phyloP scores from a whole-genome alignment of 2,329 filamentous ascomycete genomes.

The Lasiodiplodia theobromae region DNA sequence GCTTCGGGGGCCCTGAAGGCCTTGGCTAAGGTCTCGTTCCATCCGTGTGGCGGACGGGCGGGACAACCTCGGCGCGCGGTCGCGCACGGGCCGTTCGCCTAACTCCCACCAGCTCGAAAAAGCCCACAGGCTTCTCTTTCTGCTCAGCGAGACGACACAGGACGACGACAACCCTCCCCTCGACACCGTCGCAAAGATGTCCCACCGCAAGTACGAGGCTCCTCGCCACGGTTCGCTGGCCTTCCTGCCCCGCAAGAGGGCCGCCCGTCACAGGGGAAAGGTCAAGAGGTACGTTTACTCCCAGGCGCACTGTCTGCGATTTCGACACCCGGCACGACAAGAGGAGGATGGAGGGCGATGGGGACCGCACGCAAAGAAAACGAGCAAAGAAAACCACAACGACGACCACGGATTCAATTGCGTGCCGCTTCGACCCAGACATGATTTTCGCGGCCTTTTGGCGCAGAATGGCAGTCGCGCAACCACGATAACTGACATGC shows the following conservation, averaged over 20 bases:
- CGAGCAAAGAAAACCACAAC: not conserved
- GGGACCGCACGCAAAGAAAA: not conserved
- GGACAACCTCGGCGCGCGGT: not conserved
- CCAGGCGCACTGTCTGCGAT: conserved; percentile 17
- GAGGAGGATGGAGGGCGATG: not conserved
- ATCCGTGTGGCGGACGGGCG: not conserved
- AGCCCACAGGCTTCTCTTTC: conserved; percentile 18
- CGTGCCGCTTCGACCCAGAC: not conserved
- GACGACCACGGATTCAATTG: not conserved
- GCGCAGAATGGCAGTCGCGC: not conserved
- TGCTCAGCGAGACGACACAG: conserved; percentile 26
- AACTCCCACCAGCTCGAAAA: conserved; percentile 27
- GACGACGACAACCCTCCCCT: conserved; percentile 25
- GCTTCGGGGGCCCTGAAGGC: no score
- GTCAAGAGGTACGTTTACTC: conserved; percentile 85
- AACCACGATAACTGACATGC: conserved; percentile 14
- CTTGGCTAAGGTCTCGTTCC: no score
- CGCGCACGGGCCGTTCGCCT: conserved; percentile 15
- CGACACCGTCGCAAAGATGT: conserved; percentile 45
- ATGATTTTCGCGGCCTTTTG: conserved; percentile 9
- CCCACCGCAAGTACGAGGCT: conserved; percentile 79
- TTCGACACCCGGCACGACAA: conserved; percentile 21
- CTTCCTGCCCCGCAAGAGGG: conserved; percentile 75
- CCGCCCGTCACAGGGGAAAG: conserved; percentile 92
- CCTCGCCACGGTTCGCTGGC: conserved; percentile 85